Evolutionary conservation across 2,329 filamentous ascomycete genomes (phyloP), one percentile per base, ranked within the genome.

Genomic region (Claviceps cyperi): DNA sequence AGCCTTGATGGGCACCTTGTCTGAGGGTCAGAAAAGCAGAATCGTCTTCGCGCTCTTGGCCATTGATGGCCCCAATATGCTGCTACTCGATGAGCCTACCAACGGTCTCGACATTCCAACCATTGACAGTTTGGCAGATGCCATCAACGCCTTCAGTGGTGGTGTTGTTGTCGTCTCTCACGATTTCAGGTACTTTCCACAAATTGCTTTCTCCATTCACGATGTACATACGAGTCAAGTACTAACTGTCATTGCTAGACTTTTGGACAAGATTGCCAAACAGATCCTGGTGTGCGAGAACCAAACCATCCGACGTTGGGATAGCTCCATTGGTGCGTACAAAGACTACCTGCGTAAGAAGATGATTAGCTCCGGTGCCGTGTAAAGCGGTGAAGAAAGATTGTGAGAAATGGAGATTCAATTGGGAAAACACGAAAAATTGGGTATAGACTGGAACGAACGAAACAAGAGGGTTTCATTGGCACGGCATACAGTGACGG

Each of bases 251-350:
- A 13, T 4, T 32, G 38, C 51, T 51, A 94, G 91, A 76, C 76
- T 98, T 63, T 82, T 98, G 57, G 92, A 98, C 80, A 96, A 95
- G 78, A 97, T 98, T 68, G 92, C 92, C 60, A 98, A 98, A 79
- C 88, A 98, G 69, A 98, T 98, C 70, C 82, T 98, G 73, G 92
- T 98, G 51, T 98, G 94, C 71, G 92, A 98, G 74, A 89, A 98
- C 81, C 89, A 90, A 78, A 90, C 89, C 14, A 89, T 97, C 60
- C 82, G 78, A 60, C 72, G 80, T 62, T 98, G 92, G 92, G 83
- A 91, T 55, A 91, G 91, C 61, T 74, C 71, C 56, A 98, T 98
- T 63, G 84, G 83, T 59, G 83, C 89, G 53, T 98, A 98, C 86
- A 98, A 98, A 86, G 86, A 94, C 74, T 81, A 96, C 72, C 79